Evolutionary conservation across 2,329 filamentous ascomycete genomes (phyloP).

Genomic region (Cladophialophora carrionii): DNA sequence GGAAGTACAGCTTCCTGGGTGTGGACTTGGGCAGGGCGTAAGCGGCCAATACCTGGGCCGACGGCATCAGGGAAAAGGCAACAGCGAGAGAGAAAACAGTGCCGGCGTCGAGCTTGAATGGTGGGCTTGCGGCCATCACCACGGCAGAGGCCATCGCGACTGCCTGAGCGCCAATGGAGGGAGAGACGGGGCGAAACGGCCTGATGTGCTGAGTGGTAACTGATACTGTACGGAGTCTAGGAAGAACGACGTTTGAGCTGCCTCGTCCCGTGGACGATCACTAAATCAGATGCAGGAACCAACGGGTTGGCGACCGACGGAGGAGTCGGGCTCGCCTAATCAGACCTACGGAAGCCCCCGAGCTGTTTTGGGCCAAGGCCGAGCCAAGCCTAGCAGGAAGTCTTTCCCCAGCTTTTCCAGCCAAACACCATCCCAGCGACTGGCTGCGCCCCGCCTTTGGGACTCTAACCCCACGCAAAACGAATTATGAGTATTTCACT

Average conservation of each 20-base stretch:
- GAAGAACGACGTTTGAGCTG: not conserved
- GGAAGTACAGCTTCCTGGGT: conserved; percentile 60
- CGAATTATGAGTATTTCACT: not conserved
- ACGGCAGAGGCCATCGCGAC: conserved; percentile 22
- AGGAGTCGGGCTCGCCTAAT: not conserved
- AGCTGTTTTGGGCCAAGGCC: not conserved
- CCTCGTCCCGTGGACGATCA: not conserved
- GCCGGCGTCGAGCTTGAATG: conserved; percentile 47
- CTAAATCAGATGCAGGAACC: conserved; percentile 4
- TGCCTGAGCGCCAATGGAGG: not conserved
- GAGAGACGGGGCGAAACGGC: not conserved
- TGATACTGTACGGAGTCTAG: too few species aligned
- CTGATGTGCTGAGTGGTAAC: not conserved
- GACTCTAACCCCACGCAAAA: conserved; percentile 11
- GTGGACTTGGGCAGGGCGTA: conserved; percentile 58
- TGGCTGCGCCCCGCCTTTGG: not conserved
- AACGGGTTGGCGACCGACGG: not conserved
- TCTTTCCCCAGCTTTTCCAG: conserved; percentile 28
- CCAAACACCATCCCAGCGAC: not conserved
- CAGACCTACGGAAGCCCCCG: not conserved
- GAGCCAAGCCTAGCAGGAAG: not conserved
- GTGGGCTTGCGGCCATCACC: conserved; percentile 20
- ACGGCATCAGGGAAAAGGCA: conserved; percentile 58
- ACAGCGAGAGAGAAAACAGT: conserved; percentile 60
- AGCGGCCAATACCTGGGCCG: conserved; percentile 56